Evolutionary conservation across 2,329 filamentous ascomycete species (phyloP).

Genomic region (Neonectria ditissima): DNA sequence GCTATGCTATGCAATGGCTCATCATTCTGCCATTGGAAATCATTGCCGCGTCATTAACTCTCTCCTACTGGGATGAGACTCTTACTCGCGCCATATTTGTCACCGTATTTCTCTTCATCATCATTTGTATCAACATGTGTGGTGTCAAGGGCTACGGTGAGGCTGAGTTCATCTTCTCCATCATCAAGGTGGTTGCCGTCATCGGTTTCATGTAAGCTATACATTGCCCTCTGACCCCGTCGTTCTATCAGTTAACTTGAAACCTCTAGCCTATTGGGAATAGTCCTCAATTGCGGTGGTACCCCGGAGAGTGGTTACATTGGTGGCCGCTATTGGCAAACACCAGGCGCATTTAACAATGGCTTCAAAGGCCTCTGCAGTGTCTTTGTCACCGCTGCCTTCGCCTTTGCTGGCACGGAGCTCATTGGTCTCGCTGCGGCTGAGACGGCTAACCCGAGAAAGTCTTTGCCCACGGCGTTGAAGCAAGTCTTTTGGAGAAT

Average conservation of each 20-base stretch:
- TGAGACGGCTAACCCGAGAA: slow-evolving; percentile 82
- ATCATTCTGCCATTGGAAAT: slow-evolving; percentile 86
- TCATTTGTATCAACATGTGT: slow-evolving; percentile 86
- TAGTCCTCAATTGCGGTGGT: slow-evolving; percentile 87
- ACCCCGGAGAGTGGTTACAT: slow-evolving; percentile 81
- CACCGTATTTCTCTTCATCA: slow-evolving; percentile 80
- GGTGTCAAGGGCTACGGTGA: slow-evolving; percentile 91
- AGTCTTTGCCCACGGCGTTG: slow-evolving; percentile 85
- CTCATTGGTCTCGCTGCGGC: slow-evolving; percentile 81
- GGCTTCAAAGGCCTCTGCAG: slow-evolving; percentile 86
- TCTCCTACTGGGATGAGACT: slow-evolving; percentile 79
- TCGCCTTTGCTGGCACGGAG: slow-evolving; percentile 81
- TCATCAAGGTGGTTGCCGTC: slow-evolving; percentile 87
- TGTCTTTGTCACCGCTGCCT: slow-evolving; percentile 81
- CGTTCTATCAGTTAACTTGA: slow-evolving; percentile 29
- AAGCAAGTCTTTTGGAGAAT: slow-evolving; percentile 98
- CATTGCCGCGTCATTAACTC: slow-evolving; percentile 86
- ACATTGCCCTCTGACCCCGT: slow-evolving; percentile 43
- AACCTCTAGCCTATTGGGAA: slow-evolving; percentile 76
- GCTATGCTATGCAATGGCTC: slow-evolving; percentile 90
- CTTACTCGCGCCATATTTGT: slow-evolving; percentile 82
- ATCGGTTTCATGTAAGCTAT: slow-evolving; percentile 84
- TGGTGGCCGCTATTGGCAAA: slow-evolving; percentile 79
- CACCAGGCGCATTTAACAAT: slow-evolving; percentile 87
- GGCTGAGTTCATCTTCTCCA: slow-evolving; percentile 87